These are phyloP conservation scores for Pichia sp. DNA, from an alignment of 1,139 yeast species.

Conservation along the genomic window DNA sequence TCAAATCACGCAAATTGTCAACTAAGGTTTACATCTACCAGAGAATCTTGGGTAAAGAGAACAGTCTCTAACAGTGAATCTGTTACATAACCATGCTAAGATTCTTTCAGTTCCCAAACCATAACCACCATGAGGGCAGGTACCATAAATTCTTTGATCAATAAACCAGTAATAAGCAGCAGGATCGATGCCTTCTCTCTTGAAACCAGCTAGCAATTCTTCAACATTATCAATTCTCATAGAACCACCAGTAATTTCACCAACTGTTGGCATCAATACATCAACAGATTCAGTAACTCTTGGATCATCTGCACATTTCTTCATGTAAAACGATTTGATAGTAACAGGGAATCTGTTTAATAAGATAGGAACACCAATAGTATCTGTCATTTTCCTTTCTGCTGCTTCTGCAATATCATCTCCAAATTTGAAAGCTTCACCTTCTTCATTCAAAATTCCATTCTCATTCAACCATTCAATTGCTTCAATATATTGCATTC, in stretches of 20 bases:
- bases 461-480: constrained; percentile 95
- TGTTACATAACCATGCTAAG: constrained; percentile 94
- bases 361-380: constrained; percentile 84
- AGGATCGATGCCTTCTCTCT: constrained; percentile 82
- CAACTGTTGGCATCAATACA: constrained; percentile 97
- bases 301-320: constrained; percentile 80
- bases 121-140: constrained; percentile 98
- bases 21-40: constrained; percentile 92
- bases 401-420: constrained; percentile 99
- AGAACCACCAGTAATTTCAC: constrained; percentile 97
- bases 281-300: constrained; percentile 97
- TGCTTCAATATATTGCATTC: constrained; percentile 88
- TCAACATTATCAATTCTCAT: constrained; percentile 87
- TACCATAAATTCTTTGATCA: constrained; percentile 94
- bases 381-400: constrained; percentile 96
- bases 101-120: constrained; percentile 98
- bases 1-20: neutral
- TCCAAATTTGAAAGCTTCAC: constrained; percentile 86
- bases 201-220: constrained; percentile 82
- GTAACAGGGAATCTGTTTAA: constrained; percentile 94
- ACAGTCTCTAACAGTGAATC: constrained; percentile 97
- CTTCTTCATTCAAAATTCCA: constrained; percentile 89
- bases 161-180: constrained; percentile 88
- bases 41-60: constrained; percentile 95
- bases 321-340: constrained; percentile 97